Evolutionary conservation across 768 basidiomycete genomes (phyloP).

Genomic region (Lactifluus piperatus): DNA sequence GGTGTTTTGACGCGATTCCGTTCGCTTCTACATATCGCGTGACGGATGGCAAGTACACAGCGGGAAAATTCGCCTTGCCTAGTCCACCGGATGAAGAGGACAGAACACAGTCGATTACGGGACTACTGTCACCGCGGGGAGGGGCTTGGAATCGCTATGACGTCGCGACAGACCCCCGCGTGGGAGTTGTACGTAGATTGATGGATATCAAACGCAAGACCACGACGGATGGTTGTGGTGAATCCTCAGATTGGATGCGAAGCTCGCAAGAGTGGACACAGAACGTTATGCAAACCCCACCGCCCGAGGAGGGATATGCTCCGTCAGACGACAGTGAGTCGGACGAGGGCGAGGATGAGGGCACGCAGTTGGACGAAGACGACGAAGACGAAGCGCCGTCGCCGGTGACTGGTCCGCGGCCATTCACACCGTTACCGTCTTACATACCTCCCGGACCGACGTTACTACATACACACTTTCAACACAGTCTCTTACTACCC

Average conservation of each 20-base stretch:
- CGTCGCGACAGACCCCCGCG: constrained; percentile 59
- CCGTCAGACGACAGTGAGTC: constrained; percentile 29
- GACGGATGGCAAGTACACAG: constrained; percentile 64
- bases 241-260: constrained; percentile 34
- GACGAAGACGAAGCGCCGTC: constrained; percentile 9
- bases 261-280: constrained; percentile 43
- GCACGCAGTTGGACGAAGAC: constrained; percentile 29
- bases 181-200: constrained; percentile 58
- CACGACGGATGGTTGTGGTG: constrained; percentile 28
- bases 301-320: constrained; percentile 28
- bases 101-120: constrained; percentile 17
- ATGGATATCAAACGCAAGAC: constrained; percentile 64
- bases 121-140: constrained; percentile 27
- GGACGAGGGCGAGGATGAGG: constrained; percentile 34
- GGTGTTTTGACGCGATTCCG: constrained; percentile 62
- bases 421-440: constrained; percentile 60
- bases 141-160: constrained; percentile 42
- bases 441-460: constrained; percentile 66
- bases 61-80: constrained; percentile 66
- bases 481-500: constrained; percentile 53
- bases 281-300: constrained; percentile 23
- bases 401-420: constrained; percentile 36
- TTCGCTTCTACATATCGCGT: constrained; percentile 55
- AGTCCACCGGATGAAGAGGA: constrained; percentile 47
- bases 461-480: constrained; percentile 59